Evolutionary conservation across 208 protist species (phyloP).

Genomic region (Herpetomonas tarakana): DNA sequence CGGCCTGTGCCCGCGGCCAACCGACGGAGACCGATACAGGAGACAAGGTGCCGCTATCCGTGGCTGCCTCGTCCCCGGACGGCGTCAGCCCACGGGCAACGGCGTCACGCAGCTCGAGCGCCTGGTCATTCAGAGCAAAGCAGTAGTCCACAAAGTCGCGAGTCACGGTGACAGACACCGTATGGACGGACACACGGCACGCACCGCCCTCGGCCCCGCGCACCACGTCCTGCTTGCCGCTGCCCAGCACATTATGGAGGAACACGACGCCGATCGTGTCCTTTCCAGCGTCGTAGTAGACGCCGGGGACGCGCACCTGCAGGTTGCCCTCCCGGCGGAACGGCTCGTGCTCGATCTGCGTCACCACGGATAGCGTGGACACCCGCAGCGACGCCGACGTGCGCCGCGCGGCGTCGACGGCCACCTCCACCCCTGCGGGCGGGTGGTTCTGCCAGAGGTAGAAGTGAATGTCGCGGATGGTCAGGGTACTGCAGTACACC

Average conservation of each 20-base stretch:
- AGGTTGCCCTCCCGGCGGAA: conserved; percentile 61
- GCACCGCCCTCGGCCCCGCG: conserved; percentile 53
- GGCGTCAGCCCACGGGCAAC: conserved; percentile 5
- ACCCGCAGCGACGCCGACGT: conserved; percentile 55
- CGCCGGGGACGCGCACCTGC: conserved; percentile 35
- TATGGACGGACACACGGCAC: conserved; percentile 50
- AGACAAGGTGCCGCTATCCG: neutral
- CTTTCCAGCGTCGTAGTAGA: conserved; percentile 56
- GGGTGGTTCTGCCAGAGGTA: conserved; percentile 51
- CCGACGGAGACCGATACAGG: too few species aligned
- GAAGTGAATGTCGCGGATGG: conserved; percentile 41
- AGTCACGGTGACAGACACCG: conserved; percentile 45
- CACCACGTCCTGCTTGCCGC: conserved; percentile 47
- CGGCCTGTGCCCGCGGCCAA: neutral
- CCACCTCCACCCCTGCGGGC: conserved; percentile 42
- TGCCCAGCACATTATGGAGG: conserved; percentile 36
- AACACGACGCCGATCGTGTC: conserved; percentile 61
- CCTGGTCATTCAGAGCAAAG: conserved; percentile 21
- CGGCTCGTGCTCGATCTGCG: conserved; percentile 82
- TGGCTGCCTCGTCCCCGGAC: neutral
- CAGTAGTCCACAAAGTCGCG: conserved; percentile 76
- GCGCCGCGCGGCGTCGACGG: conserved; percentile 18
- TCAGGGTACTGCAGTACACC: conserved; percentile 64
- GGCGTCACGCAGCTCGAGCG: conserved; percentile 10
- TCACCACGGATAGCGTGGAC: conserved; percentile 51